Evolutionary conservation across 257 asterid species (phyloP).

Genomic region (Solanum virginianum): DNA sequence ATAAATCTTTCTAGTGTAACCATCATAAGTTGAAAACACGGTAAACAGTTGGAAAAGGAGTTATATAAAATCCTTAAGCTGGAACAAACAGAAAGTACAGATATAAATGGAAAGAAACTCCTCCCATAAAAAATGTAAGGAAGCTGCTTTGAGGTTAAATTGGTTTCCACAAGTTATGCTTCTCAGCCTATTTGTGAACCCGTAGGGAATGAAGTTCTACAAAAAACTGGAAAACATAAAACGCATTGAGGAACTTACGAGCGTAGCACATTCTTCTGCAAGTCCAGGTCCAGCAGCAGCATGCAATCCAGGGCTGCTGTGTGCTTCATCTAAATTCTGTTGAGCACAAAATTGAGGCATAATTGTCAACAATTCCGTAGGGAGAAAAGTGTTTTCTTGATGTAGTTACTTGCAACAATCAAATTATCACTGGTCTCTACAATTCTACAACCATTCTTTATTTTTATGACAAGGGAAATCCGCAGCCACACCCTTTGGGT

Average conservation of each 20-base stretch:
- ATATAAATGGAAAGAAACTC: neutral
- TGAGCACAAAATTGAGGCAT: conserved; percentile 5
- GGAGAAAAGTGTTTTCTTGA: neutral
- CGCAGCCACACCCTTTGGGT: too few species aligned
- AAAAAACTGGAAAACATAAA: neutral
- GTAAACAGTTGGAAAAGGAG: neutral
- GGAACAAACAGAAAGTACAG: neutral
- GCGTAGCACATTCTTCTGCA: conserved; percentile 65
- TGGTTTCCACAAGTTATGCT: neutral
- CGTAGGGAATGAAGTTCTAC: neutral
- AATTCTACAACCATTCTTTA: neutral
- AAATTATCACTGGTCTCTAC: neutral
- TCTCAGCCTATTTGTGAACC: neutral
- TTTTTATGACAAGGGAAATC: too few species aligned
- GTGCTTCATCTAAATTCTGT: conserved; percentile 97
- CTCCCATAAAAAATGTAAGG: neutral
- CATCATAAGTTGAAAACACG: neutral
- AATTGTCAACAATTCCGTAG: neutral
- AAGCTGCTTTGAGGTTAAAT: neutral
- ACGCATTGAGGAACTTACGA: conserved; percentile 10
- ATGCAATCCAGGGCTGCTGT: conserved; percentile 95
- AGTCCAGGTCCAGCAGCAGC: conserved; percentile 97
- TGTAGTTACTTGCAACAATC: neutral
- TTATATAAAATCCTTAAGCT: neutral
- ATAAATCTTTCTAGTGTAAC: neutral